phyloP scores from a whole-genome alignment of 2,329 filamentous ascomycete species.

The Monosporascus sp. region DNA sequence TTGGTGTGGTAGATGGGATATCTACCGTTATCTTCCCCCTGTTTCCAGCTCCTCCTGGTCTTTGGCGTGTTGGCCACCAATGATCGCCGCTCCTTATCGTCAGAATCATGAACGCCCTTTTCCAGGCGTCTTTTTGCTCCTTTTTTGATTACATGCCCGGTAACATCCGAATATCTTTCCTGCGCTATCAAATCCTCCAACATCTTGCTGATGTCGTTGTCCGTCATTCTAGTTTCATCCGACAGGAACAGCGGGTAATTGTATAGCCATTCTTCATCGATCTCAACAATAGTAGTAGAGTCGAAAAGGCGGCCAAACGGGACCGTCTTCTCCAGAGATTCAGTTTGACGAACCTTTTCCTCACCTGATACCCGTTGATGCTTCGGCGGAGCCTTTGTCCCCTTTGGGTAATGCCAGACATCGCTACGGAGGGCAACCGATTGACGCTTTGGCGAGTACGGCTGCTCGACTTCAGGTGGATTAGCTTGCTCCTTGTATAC shows the following conservation, averaged over 20 bases:
- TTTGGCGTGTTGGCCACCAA: neutral
- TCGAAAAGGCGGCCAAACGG: conserved; percentile 7
- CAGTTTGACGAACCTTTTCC: neutral
- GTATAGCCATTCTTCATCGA: conserved; percentile 16
- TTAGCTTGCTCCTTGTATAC: neutral
- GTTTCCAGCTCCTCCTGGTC: neutral
- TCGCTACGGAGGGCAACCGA: too few species aligned
- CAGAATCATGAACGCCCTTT: too few species aligned
- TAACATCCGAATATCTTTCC: too few species aligned
- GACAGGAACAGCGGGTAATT: conserved; percentile 11
- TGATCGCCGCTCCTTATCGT: neutral
- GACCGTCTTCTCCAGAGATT: conserved; percentile 5
- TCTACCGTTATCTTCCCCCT: neutral
- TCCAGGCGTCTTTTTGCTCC: too few species aligned
- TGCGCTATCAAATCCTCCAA: neutral
- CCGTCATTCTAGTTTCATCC: neutral
- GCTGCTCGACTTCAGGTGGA: neutral
- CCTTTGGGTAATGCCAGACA: neutral
- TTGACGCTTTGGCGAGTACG: too few species aligned
- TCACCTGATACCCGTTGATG: neutral
- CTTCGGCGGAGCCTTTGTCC: neutral
- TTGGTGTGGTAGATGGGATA: neutral
- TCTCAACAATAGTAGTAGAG: conserved; percentile 3
- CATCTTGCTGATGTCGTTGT: neutral
- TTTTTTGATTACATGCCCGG: too few species aligned